Evolutionary conservation across 2,329 filamentous ascomycete genomes (phyloP).

Genomic region (Podosphaera aphanis): DNA sequence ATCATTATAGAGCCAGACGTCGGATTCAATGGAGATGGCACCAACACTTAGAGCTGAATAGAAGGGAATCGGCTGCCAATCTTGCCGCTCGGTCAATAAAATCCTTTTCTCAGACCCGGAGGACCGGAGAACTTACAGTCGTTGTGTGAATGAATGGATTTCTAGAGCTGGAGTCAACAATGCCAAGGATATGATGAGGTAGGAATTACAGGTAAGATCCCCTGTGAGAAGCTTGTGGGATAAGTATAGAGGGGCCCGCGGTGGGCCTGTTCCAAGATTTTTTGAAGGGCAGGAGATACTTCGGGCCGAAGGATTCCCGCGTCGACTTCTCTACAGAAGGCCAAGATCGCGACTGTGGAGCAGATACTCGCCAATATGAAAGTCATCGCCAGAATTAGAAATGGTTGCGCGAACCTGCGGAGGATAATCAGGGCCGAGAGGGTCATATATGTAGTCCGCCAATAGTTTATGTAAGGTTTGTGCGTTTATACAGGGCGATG

Average conservation of each 20-base stretch:
- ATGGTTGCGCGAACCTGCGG: too few species aligned
- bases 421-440: too few species aligned
- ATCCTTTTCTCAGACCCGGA: background rate
- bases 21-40: conserved; percentile 10
- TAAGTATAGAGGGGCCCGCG: conserved; percentile 29
- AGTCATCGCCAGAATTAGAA: too few species aligned
- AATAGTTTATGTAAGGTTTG: too few species aligned
- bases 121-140: conserved; percentile 29
- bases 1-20: conserved; percentile 14
- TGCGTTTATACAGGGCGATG: too few species aligned
- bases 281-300: conserved; percentile 25
- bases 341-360: too few species aligned
- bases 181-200: background rate
- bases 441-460: too few species aligned
- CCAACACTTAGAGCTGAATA: conserved; percentile 11
- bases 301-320: conserved; percentile 13
- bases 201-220: conserved; percentile 27
- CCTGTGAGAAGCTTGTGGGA: conserved; percentile 36
- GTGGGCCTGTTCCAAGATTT: conserved; percentile 30
- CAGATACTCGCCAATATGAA: too few species aligned
- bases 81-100: conserved; percentile 28
- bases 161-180: conserved; percentile 15
- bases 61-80: conserved; percentile 13
- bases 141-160: conserved; percentile 32
- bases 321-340: too few species aligned